Evolutionary conservation across 306 rosid species (phyloP).

Genomic region (Hippophae tibetana): DNA sequence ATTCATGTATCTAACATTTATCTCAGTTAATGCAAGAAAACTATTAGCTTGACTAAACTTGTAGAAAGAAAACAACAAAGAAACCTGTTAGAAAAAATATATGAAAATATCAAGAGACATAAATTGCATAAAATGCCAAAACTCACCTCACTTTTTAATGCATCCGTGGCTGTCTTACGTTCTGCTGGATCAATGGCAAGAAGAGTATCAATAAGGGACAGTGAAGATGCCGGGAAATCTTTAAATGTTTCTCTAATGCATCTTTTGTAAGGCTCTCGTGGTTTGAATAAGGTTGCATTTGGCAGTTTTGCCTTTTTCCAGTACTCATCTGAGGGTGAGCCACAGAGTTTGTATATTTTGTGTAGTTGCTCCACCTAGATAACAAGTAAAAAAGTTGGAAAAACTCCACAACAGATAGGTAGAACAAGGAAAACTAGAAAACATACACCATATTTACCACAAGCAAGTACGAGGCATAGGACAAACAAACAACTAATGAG

Average conservation of each 20-base stretch:
- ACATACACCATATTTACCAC: not conserved
- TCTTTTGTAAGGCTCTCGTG: constrained; percentile 78
- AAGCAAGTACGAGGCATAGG: not conserved
- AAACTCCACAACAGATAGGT: not conserved
- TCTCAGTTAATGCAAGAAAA: no score
- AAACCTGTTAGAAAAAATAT: not conserved
- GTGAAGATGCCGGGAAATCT: constrained; percentile 71
- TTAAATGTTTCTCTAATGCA: constrained; percentile 60
- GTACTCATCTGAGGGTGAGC: constrained; percentile 92
- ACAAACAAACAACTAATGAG: not conserved
- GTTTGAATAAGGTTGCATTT: constrained; percentile 78
- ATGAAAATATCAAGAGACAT: not conserved
- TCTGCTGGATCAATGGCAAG: constrained; percentile 88
- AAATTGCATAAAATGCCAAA: constrained; percentile 12
- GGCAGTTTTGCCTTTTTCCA: constrained; percentile 82
- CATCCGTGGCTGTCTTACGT: constrained; percentile 72
- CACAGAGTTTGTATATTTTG: constrained; percentile 89
- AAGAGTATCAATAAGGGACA: constrained; percentile 69
- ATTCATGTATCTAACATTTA: no score
- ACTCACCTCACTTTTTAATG: constrained; percentile 68
- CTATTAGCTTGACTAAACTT: no score
- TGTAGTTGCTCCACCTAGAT: constrained; percentile 88
- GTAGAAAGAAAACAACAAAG: no score
- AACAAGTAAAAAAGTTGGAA: constrained; percentile 21
- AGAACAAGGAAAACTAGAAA: not conserved